Evolutionary conservation across 495 filamentous ascomycete genomes (phyloP), one percentile per base, ranked within the genome.

Genomic region (Rhypophila decipiens): DNA sequence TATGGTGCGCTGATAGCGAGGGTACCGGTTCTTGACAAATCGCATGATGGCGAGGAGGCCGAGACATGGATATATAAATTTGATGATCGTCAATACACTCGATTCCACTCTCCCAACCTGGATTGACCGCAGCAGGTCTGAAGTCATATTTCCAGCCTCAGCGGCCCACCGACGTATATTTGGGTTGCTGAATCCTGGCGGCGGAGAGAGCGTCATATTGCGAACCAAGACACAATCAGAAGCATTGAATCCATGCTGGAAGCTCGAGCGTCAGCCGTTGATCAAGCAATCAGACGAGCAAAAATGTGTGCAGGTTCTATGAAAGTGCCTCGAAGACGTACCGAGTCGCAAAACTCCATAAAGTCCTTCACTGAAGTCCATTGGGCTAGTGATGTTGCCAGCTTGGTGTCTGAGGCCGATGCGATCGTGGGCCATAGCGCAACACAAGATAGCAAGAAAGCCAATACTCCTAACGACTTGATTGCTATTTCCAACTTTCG

Each of bases 311-410:
- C n/a, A n/a, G n/a, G n/a, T n/a, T n/a, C n/a, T n/a, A n/a, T n/a
- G n/a, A n/a, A n/a, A n/a, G n/a, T n/a, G n/a, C n/a, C n/a, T n/a
- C n/a, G n/a, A 24, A 4, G 11, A 46, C 49, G 5, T 52, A 52
- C 49, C 41, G 49, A 36, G n/a, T 51, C 42, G 23, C 42, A 51
- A 17, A 41, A 46, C 19, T 42, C 49, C 1, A 51, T 2, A 29
- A 51, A 51, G 9, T 46, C 42, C 19, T 51, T 51, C 17, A 29
- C 35, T 13, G 42, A 51, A 19, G 35, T 42, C 49, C 49, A 52
- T 15, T 47, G 5, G 19, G 49, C 49, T 21, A 52, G 17, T 36
- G 20, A 5, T 8, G 20, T 40, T 19, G 49, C 43, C 33, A 11
- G 27, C 20, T 21, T 52, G n/a, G 43, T 24, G 35, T 47, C 49